These are phyloP conservation scores for Lanmaoa pseudosensibilis DNA, from an alignment of 768 basidiomycete species.

Conservation along the genomic window DNA sequence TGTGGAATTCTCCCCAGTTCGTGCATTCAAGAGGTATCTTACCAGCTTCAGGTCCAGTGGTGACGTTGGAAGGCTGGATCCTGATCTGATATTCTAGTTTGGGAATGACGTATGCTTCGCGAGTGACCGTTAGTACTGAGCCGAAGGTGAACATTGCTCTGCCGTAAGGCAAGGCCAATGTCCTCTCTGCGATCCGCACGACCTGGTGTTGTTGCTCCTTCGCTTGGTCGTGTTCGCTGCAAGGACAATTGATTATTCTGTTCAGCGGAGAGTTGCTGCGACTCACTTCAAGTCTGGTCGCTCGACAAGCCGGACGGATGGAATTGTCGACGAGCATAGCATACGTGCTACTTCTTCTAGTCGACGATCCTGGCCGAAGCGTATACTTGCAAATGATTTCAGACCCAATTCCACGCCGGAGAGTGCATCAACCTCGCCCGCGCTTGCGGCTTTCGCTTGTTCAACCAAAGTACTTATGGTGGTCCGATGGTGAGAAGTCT, in stretches of 20 bases:
- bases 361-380: slow-evolving; percentile 88
- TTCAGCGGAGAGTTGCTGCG: neutral
- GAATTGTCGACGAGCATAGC: slow-evolving; percentile 75
- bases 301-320: slow-evolving; percentile 65
- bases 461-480: slow-evolving; percentile 53
- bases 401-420: slow-evolving; percentile 73
- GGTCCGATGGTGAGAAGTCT: slow-evolving; percentile 53
- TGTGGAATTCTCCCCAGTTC: slow-evolving; percentile 97
- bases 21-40: slow-evolving; percentile 72
- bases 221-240: slow-evolving; percentile 83
- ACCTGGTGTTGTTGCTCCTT: slow-evolving; percentile 85
- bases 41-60: slow-evolving; percentile 63
- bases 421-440: slow-evolving; percentile 55
- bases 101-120: slow-evolving; percentile 77
- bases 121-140: slow-evolving; percentile 69
- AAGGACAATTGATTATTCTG: neutral
- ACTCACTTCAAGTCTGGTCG: slow-evolving; percentile 70
- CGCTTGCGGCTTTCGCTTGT: slow-evolving; percentile 49
- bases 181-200: slow-evolving; percentile 79
- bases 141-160: slow-evolving; percentile 92
- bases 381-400: slow-evolving; percentile 74
- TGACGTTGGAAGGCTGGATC: slow-evolving; percentile 69
- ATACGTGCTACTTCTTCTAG: slow-evolving; percentile 91
- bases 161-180: slow-evolving; percentile 87
- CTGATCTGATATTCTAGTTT: slow-evolving; percentile 76